Base-by-base conservation (phyloP, 352 stramenopile genomes). In the Albugo laibachii region DNA sequence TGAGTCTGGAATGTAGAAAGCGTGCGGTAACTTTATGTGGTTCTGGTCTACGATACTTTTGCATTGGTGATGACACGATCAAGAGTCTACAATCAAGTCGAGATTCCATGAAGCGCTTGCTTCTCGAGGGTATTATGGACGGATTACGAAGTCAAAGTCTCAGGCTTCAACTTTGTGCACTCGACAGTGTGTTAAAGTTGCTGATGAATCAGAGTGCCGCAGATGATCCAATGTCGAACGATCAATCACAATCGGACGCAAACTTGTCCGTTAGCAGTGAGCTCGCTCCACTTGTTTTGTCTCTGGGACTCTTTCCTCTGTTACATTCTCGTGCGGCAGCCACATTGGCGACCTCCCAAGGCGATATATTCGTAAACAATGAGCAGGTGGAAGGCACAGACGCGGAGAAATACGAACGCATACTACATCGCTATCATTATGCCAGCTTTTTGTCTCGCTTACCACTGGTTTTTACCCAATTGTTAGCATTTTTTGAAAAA, bases 381-480 rank as follows among this genome's bases (percentile, higher is more conserved):
- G 8, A 10, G 24, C 3, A 31, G 3, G 8, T 8, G 24, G 24
- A 8, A 31, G 8, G 24, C 3, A 31, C 24, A 31, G 24, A 31
- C 3, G 8, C 24, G 24, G 24, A 31, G 24, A 31, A 31, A 31
- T 8, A 31, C 24, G 3, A 31, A 3, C 8, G 24, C 24, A 31
- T 31, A 10, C 8, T 31, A 8, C 3, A 31, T 3, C 24, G 24
- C 24, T 31, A 31, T 31, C 24, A 8, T 8, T 73, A 65, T 19
- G 55, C 67, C 19, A 54, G 74, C 15, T 45, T 85, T 37, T 50
- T 87, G 12, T 86, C 66, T 40, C 75, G 74, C 10, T 55, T 87
- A 31, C 66, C 78, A 43, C 57, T 91, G 19, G 70, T 91, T 13
- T 91, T 88, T 46, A 88, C 77, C n/a, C 74, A 91, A 50, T 83